Conservation (phyloP, 106 monocot species). For the Chionographis japonica region DNA sequence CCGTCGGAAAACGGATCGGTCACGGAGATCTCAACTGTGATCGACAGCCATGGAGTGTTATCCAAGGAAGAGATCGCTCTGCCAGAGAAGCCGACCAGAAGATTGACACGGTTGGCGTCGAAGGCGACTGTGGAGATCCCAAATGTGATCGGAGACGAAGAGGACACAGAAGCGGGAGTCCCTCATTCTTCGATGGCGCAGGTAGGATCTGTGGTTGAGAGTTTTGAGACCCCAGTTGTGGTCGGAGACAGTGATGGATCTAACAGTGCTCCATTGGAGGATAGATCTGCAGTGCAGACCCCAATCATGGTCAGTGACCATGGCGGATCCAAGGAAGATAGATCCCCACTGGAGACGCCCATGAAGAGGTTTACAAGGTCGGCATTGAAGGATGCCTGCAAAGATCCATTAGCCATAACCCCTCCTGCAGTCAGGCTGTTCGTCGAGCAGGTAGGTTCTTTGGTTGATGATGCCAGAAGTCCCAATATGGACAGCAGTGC, state of each 20-base stretch:
- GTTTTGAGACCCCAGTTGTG: background rate
- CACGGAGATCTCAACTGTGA: background rate
- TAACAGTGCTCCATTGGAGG: background rate
- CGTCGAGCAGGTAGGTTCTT: background rate
- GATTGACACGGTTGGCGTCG: too few species aligned
- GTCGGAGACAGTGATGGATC: background rate
- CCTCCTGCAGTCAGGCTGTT: too few species aligned
- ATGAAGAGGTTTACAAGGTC: constrained; percentile 6
- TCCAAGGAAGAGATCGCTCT: background rate
- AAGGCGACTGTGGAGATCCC: too few species aligned
- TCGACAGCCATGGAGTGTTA: background rate
- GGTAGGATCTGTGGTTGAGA: background rate
- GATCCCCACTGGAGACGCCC: background rate
- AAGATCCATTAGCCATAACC: background rate
- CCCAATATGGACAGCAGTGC: too few species aligned
- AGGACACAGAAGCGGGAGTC: background rate
- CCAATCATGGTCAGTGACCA: background rate
- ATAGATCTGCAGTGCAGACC: background rate
- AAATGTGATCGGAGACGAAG: too few species aligned
- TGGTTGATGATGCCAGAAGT: background rate
- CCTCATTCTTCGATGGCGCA: background rate
- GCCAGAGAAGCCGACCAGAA: background rate
- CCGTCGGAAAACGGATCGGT: background rate
- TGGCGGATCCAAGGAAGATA: background rate
- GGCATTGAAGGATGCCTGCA: background rate